Conservation (phyloP, 129 eudicot genomes). For the Centella asiatica region DNA sequence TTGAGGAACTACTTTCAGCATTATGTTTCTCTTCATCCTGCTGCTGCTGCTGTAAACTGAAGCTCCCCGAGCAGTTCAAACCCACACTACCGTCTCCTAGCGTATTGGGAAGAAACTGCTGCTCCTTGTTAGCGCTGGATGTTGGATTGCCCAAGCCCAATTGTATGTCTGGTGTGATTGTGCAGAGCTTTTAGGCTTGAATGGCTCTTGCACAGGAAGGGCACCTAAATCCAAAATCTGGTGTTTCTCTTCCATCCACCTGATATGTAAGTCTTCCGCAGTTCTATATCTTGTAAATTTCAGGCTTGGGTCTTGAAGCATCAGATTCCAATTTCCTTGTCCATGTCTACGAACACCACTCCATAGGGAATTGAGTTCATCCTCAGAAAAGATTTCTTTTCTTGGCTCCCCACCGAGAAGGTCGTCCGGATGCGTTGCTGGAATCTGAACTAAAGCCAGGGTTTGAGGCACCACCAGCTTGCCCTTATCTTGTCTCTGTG, state of each 20-base stretch:
- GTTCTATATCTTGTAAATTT: slow-evolving; percentile 64
- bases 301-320: slow-evolving; percentile 67
- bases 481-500: too few relatives aligned
- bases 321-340: slow-evolving; percentile 73
- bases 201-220: slow-evolving; percentile 23
- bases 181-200: slow-evolving; percentile 29
- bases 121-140: slow-evolving; percentile 17
- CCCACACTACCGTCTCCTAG: slow-evolving; percentile 35
- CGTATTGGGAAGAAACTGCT: slow-evolving; percentile 33
- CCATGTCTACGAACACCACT: slow-evolving; percentile 93
- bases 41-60: slow-evolving; percentile 23
- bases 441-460: too few relatives aligned
- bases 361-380: slow-evolving; percentile 91
- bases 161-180: slow-evolving; percentile 65
- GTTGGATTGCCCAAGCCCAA: slow-evolving; percentile 41
- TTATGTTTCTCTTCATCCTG: slow-evolving; percentile 37
- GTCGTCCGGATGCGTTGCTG: slow-evolving; percentile 75
- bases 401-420: slow-evolving; percentile 32
- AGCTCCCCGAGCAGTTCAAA: slow-evolving; percentile 29
- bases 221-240: slow-evolving; percentile 43
- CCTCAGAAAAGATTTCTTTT: slow-evolving; percentile 78
- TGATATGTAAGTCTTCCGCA: slow-evolving; percentile 52
- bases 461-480: too few relatives aligned
- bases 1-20: slow-evolving; percentile 32
- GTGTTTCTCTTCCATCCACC: slow-evolving; percentile 87